Conservation (phyloP, 2,329 filamentous ascomycete genomes). For the Neonectria faginata region DNA sequence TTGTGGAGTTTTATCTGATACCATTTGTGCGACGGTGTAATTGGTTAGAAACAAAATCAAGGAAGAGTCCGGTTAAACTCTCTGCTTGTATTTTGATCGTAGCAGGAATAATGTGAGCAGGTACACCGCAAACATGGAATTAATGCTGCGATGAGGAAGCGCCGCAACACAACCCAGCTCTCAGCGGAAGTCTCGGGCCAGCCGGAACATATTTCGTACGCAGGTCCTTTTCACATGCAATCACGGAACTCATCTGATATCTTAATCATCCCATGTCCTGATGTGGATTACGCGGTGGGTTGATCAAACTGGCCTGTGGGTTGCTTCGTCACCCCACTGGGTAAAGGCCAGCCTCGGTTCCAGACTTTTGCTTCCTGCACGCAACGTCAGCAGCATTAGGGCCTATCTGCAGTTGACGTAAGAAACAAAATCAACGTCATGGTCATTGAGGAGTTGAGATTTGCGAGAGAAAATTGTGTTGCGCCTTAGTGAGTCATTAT, state of each 20-base stretch:
- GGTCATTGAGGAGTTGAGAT: background rate
- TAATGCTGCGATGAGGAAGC: background rate
- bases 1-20: background rate
- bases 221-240: background rate
- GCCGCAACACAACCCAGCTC: background rate
- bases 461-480: background rate
- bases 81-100: background rate
- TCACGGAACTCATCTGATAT: background rate
- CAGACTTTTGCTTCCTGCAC: constrained; percentile 4
- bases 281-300: constrained; percentile 5
- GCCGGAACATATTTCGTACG: background rate
- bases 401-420: constrained; percentile 8
- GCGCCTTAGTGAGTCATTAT: background rate
- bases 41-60: background rate
- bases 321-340: constrained; percentile 9
- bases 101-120: background rate
- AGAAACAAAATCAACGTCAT: constrained; percentile 1
- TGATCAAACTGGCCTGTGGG: constrained; percentile 1
- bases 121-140: background rate
- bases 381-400: constrained; percentile 19
- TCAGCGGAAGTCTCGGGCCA: constrained; percentile 4
- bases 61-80: background rate
- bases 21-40: constrained; percentile 6
- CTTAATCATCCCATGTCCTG: background rate
- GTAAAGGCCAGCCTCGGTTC: constrained; percentile 2